These are phyloP conservation scores for Ceratobasidium sp. DNA, from an alignment of 1,284 basidiomycete genomes.

Conservation along the genomic window DNA sequence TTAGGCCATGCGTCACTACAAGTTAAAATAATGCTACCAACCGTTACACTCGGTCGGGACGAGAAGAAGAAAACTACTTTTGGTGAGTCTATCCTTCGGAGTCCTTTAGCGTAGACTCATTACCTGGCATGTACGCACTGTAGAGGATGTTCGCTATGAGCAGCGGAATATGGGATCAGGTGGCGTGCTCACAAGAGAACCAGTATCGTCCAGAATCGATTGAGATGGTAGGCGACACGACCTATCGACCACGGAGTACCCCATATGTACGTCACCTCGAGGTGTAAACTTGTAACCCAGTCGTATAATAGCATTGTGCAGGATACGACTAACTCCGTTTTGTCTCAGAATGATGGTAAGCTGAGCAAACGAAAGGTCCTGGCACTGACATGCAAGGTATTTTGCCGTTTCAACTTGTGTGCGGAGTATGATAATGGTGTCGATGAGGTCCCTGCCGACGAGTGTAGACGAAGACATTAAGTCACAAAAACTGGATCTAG, in stretches of 20 bases:
- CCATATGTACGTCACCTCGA: conserved; percentile 16
- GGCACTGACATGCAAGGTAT: neutral
- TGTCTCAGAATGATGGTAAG: too few species aligned
- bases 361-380: neutral
- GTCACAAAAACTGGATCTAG: neutral
- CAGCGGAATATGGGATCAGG: neutral
- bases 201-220: conserved; percentile 12
- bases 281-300: conserved; percentile 3
- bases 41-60: neutral
- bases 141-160: neutral
- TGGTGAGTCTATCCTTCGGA: neutral
- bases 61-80: neutral
- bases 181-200: neutral
- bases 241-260: conserved; percentile 16
- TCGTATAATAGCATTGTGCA: conserved; percentile 5
- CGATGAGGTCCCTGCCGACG: neutral
- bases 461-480: neutral
- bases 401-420: neutral
- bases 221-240: conserved; percentile 6
- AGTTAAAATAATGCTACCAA: neutral
- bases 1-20: neutral
- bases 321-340: conserved; percentile 4
- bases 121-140: neutral
- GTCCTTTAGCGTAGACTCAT: neutral
- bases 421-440: neutral